Evolutionary conservation across 2,329 filamentous ascomycete genomes (phyloP), one percentile per base, ranked within the genome.

Genomic region (Coniella vitis): DNA sequence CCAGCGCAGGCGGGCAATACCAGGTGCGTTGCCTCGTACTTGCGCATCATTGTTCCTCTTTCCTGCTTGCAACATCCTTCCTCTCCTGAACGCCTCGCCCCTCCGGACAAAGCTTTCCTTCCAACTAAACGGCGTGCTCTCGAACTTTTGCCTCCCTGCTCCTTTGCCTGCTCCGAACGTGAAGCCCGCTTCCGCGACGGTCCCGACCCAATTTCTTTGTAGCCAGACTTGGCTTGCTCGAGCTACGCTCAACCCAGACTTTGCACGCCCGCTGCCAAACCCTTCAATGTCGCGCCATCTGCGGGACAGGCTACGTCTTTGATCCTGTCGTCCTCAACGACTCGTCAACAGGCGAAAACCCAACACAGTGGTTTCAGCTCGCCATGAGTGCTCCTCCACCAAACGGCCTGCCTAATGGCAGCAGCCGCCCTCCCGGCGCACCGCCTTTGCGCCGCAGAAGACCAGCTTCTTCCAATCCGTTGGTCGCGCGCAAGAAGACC

Each of bases 401-500:
- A 10, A 57, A 69, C 22, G 63, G 63, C 25, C 54, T 57, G 50
- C 59, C 57, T 36, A 61, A 58, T 49, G 60, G 60, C 40, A 45
- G 38, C 46, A 53, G 47, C 36, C 54, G 47, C 20, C 53, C 53
- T 21, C 45, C 54, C 8, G 53, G 54, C 43, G 54, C 54, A 32
- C 66, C 68, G 25, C 65, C 71, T 56, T 66, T 71, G 43, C 66
- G 69, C 47, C 67, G 75, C 48, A 47, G 49, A 45, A 75, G 73
- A 50, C 71, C 71, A 10, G 74, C 73, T 50, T 68, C 67, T 40
- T 70, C 72, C 48, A 81, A 87, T 58, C 84, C 85, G 25, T 69
- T 87, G 17, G 79, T 84, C 45, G 72, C 81, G 45, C 75, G 79
- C 38, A 81, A 83, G 60, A 78, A 73, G 55, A 68, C 70, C 2